Evolutionary conservation across 1,139 yeast species (phyloP), one percentile per base, ranked within the genome.

Genomic region (Spencermartinsiella ligniputridi): DNA sequence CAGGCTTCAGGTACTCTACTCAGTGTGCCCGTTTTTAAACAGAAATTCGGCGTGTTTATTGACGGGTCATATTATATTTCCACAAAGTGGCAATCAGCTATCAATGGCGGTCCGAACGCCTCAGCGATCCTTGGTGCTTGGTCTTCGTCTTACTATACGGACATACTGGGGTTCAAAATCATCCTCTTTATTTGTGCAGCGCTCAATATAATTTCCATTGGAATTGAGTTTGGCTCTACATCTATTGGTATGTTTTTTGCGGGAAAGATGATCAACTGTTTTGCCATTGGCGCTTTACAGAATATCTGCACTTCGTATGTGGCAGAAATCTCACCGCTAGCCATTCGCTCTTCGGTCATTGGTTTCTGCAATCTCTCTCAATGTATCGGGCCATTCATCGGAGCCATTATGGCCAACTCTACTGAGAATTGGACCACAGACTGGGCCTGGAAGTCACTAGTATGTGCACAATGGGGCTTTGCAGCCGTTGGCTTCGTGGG

Each of bases 71-170:
- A 47, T 41, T 56, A 47, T 29, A 41, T 62, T 15, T 53, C 44
- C 3, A 57, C 63, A 35, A 50, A 54, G 40, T 63, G 68, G 68
- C 70, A 66, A 47, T 60, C 67, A 15, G 61, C 64, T 3, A 21
- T 64, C 48, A 33, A 56, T 47, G 69, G 65, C 49, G 59, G 54
- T 33, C 52, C 64, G 35, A 49, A 53, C 27, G 68, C 63, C 30
- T 55, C 60, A 8, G 53, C 47, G 15, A 52, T 52, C 22, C n/a
- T 52, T 37, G 62, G 61, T 9, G 41, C 42, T 2, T 37, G 42
- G 40, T 4, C 51, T 24, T 55, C 51, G 15, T 46, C 59, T 8
- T 47, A 25, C 17, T 30, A 53, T 3, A 42, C 53, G 29, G 62
- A 60, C 30, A 24, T 40, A 4, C 39, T 48, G 39, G 64, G 64